Percentiles rank a stretch among this genome's conserved stretches.
Evolutionary conservation across 2,329 filamentous ascomycete species (phyloP).

Genomic region (Pseudogymnoascus sp.): DNA sequence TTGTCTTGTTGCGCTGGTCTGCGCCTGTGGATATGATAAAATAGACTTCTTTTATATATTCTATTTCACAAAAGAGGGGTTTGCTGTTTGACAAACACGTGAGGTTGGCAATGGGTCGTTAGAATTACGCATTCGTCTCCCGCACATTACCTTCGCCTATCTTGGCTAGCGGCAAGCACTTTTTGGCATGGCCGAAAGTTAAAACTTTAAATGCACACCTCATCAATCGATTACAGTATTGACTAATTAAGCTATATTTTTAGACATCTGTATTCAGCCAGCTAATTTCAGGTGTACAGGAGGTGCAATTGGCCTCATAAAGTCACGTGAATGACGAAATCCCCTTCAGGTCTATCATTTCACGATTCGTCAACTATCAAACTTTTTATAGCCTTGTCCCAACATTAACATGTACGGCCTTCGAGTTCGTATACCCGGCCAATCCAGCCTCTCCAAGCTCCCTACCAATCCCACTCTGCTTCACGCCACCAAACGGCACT

Average conservation of each 20-base stretch:
- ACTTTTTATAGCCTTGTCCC: constrained; percentile 20
- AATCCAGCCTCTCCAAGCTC: constrained; percentile 39
- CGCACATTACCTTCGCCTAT: background rate
- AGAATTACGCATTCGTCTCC: background rate
- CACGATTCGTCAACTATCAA: background rate
- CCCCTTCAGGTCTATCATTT: background rate
- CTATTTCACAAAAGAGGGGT: background rate
- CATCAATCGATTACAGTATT: background rate
- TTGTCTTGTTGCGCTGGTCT: background rate
- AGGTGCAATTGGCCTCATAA: background rate
- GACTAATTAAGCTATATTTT: background rate
- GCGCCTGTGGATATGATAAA: background rate
- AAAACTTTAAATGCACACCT: background rate
- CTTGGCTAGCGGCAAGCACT: background rate
- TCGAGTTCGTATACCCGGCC: constrained; percentile 34
- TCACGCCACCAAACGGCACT: constrained; percentile 51
- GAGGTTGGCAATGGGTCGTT: background rate
- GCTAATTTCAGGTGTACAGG: background rate
- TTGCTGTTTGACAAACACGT: background rate
- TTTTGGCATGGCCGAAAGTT: background rate
- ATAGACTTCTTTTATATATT: background rate
- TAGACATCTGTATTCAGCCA: background rate
- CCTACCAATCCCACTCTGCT: constrained; percentile 50
- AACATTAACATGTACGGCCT: constrained; percentile 34
- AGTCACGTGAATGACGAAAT: background rate